Percentiles rank a stretch among this genome's conserved stretches.
These are phyloP conservation scores for Diaporthe capsici DNA, from an alignment of 2,329 filamentous ascomycete species.

Conservation along the genomic window DNA sequence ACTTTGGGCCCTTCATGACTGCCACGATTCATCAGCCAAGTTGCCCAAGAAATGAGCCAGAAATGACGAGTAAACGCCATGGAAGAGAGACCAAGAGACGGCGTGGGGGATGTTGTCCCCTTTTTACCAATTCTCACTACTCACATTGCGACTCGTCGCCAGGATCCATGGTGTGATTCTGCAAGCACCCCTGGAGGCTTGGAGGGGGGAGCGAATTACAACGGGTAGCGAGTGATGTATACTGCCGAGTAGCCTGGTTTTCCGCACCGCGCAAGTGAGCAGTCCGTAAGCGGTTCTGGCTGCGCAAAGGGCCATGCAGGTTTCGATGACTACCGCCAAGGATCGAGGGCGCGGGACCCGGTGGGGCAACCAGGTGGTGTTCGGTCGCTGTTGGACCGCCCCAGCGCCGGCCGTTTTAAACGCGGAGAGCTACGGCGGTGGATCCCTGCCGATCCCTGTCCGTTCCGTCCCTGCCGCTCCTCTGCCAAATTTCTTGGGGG, in stretches of 20 bases:
- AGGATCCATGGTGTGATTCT: slow-evolving; percentile 40
- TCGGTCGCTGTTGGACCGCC: slow-evolving; percentile 27
- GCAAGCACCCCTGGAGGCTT: slow-evolving; percentile 14
- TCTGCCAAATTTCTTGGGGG: slow-evolving; percentile 16
- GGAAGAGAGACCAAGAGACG: background rate
- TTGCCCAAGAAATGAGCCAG: slow-evolving; percentile 39
- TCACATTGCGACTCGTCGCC: slow-evolving; percentile 40
- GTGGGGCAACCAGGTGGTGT: slow-evolving; percentile 6
- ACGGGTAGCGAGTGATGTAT: slow-evolving; percentile 6
- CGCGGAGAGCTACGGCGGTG: slow-evolving; percentile 19
- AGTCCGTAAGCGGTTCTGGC: slow-evolving; percentile 11
- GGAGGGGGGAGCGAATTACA: slow-evolving; percentile 26
- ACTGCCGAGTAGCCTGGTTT: slow-evolving; percentile 16
- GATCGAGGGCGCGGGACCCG: slow-evolving; percentile 21
- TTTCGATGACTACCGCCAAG: slow-evolving; percentile 30
- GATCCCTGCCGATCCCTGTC: slow-evolving; percentile 18
- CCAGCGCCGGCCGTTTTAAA: slow-evolving; percentile 23
- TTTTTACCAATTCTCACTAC: slow-evolving; percentile 13
- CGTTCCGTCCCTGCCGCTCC: slow-evolving; percentile 18
- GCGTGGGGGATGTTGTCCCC: background rate
- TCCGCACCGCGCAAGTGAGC: slow-evolving; percentile 24
- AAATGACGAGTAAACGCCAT: slow-evolving; percentile 15
- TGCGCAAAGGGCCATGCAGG: background rate
- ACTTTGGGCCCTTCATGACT: slow-evolving; percentile 76
- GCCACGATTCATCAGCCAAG: slow-evolving; percentile 46